A percentile compares a stretch with the other conserved stretches of the same genome.
phyloP scores from a whole-genome alignment of 371 early-diverging fungal genomes.

The Haplosporangium sp. region DNA sequence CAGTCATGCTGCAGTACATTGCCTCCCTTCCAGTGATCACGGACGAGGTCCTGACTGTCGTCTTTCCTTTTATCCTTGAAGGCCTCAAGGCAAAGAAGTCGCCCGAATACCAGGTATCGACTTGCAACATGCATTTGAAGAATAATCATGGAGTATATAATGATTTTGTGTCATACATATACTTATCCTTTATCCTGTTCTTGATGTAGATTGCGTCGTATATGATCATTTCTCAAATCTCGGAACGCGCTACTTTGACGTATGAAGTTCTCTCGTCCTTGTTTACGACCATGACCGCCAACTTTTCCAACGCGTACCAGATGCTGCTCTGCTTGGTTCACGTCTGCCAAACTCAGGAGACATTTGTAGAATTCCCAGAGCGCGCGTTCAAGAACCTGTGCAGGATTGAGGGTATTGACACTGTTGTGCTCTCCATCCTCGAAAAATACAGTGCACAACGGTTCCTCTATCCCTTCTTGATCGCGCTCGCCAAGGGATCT shows the following conservation, averaged over 20 bases:
- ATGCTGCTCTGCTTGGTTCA: conserved; percentile 73
- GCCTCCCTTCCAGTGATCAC: conserved; percentile 60
- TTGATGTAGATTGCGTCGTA: conserved; percentile 63
- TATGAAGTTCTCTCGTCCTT: conserved; percentile 62
- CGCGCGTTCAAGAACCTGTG: conserved; percentile 55
- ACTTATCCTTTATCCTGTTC: conserved; percentile 2
- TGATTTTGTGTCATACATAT: background rate
- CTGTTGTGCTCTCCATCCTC: conserved; percentile 56
- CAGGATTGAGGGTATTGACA: conserved; percentile 43
- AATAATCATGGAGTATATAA: background rate
- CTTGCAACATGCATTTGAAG: background rate
- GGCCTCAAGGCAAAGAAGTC: conserved; percentile 59
- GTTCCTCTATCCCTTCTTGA: conserved; percentile 61
- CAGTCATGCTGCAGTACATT: conserved; percentile 70
- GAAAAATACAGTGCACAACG: conserved; percentile 66
- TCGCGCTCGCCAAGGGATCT: conserved; percentile 41
- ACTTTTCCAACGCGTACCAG: conserved; percentile 55
- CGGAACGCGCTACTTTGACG: conserved; percentile 62
- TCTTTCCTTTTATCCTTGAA: conserved; percentile 72
- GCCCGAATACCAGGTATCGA: conserved; percentile 62
- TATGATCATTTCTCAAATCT: conserved; percentile 77
- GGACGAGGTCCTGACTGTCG: conserved; percentile 59
- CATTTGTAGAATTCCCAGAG: conserved; percentile 59
- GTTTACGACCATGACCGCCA: conserved; percentile 58
- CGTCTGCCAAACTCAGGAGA: conserved; percentile 73